These are phyloP conservation scores for Pleoardoris graminearum DNA, from an alignment of 2,329 filamentous ascomycete genomes.

Conservation along the genomic window DNA sequence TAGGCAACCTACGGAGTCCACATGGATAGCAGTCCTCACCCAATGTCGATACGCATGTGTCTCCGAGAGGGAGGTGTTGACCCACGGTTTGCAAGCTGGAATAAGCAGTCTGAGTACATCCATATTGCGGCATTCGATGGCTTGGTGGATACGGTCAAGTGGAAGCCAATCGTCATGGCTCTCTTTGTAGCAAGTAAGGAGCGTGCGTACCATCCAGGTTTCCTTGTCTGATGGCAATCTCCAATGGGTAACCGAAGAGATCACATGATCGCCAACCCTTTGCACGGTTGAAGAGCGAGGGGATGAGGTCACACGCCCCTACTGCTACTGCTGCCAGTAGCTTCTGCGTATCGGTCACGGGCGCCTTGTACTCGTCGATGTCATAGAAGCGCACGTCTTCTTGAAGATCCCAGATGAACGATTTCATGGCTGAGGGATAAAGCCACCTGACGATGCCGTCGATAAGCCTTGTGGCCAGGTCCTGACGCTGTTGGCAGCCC, in stretches of 20 bases:
- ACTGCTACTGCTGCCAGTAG: conserved; percentile 2
- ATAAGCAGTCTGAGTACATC: not conserved
- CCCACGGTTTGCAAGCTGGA: not conserved
- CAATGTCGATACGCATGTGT: not conserved
- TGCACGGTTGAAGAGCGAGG: not conserved
- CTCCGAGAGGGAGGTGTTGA: too few species aligned
- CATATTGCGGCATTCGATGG: not conserved
- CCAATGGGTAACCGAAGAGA: not conserved
- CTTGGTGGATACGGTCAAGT: not conserved
- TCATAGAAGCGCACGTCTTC: not conserved
- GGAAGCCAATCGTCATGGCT: too few species aligned
- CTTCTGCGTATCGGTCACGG: not conserved
- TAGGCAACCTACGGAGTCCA: not conserved
- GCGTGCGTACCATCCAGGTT: not conserved
- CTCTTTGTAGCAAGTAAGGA: not conserved
- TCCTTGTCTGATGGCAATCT: not conserved
- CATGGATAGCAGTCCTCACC: not conserved
- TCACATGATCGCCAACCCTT: not conserved
- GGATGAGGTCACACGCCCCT: not conserved
- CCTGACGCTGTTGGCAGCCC: not conserved
- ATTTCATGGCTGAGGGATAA: not conserved
- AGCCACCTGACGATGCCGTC: not conserved
- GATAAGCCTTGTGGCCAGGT: not conserved
- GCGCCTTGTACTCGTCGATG: too few species aligned
- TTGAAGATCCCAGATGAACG: not conserved